phyloP scores from a whole-genome alignment of 257 asterid species.

The Solanum pennellii region DNA sequence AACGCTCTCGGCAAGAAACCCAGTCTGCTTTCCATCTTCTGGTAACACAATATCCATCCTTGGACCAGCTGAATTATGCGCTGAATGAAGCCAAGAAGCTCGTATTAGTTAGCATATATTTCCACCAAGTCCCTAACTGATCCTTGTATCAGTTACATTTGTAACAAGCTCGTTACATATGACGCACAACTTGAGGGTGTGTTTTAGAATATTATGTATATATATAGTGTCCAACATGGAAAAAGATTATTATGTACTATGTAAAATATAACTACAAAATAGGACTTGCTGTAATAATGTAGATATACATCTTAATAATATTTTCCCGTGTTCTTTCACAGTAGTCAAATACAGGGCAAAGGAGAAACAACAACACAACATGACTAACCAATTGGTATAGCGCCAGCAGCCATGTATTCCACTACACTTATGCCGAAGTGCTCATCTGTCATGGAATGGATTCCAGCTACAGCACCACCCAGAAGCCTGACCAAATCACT shows the following conservation, averaged over 20 bases:
- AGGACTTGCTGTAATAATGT: background rate
- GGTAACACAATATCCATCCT: slow-evolving; percentile 78
- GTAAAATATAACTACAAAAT: background rate
- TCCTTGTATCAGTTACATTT: background rate
- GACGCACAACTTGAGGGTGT: background rate
- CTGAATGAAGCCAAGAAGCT: slow-evolving; percentile 18
- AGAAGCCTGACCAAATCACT: slow-evolving; percentile 77
- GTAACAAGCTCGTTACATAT: background rate
- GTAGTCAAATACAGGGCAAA: background rate
- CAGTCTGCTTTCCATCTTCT: slow-evolving; percentile 78
- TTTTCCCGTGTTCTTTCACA: background rate
- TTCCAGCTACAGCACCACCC: slow-evolving; percentile 77
- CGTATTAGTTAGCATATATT: background rate
- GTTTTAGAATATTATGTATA: background rate
- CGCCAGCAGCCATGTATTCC: slow-evolving; percentile 94
- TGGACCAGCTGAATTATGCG: slow-evolving; percentile 95
- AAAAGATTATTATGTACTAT: background rate
- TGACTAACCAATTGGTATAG: slow-evolving; percentile 78
- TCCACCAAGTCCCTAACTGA: background rate
- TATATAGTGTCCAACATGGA: background rate
- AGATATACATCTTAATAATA: background rate
- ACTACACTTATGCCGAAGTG: slow-evolving; percentile 96
- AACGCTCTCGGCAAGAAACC: slow-evolving; percentile 58
- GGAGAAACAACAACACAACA: background rate
- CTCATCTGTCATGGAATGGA: slow-evolving; percentile 93